A percentile compares a stretch with the other conserved stretches of the same genome.
These are phyloP conservation scores for Simmondsia chinensis DNA, from an alignment of 148 eudicot species.

Conservation along the genomic window DNA sequence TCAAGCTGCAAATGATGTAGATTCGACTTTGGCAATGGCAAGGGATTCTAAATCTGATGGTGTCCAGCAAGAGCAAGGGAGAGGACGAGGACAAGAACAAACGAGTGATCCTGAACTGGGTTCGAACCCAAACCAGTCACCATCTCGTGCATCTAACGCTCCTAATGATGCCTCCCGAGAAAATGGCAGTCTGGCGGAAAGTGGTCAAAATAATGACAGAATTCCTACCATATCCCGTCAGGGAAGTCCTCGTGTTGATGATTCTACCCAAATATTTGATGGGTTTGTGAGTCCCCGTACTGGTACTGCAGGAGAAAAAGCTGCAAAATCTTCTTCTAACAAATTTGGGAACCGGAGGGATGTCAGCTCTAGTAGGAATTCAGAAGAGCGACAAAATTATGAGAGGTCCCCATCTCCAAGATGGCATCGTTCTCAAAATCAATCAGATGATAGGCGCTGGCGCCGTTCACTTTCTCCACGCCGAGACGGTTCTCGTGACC, in stretches of 20 bases:
- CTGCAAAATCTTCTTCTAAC: constrained; percentile 26
- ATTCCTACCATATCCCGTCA: constrained; percentile 15
- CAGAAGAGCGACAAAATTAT: constrained; percentile 17
- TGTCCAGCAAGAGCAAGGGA: constrained; percentile 17
- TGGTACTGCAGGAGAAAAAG: constrained; percentile 13
- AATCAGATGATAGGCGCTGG: constrained; percentile 18
- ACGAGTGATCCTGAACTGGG: constrained; percentile 21
- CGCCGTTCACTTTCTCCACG: constrained; percentile 10
- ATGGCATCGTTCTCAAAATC: constrained; percentile 13
- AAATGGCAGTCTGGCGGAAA: constrained; percentile 10
- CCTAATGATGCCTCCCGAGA: constrained; percentile 9
- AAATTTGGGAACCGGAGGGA: too few relatives aligned
- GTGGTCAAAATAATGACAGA: constrained; percentile 6
- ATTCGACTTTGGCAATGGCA: constrained; percentile 10
- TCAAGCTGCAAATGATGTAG: constrained; percentile 15
- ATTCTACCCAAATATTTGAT: constrained; percentile 15
- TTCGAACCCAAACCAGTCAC: too few relatives aligned
- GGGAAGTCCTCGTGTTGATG: constrained; percentile 14
- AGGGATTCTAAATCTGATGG: constrained; percentile 9
- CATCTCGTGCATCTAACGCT: constrained; percentile 11
- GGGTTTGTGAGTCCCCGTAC: constrained; percentile 15
- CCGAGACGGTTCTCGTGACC: not conserved
- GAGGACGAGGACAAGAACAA: constrained; percentile 15
- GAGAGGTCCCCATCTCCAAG: constrained; percentile 26
- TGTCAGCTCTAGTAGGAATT: constrained; percentile 13